Base-by-base conservation (phyloP, 208 protist species). In the Acanthamoeba sp. region DNA sequence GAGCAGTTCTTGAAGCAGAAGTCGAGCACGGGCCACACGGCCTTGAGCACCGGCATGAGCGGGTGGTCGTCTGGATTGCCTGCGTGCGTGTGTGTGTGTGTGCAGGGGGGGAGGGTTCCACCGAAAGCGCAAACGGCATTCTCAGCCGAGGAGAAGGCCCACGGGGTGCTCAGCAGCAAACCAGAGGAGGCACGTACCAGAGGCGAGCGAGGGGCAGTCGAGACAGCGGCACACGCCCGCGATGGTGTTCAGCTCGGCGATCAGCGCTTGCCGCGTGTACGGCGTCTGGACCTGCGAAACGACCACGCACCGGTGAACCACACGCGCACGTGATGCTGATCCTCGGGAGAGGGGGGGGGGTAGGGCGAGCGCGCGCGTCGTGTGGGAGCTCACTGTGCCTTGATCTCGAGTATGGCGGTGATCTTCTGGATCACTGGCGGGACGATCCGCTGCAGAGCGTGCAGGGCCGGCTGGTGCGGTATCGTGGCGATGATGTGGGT, bases 1-100 rank as follows among this genome's bases (percentile, higher is more conserved):
- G 71, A 45, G 29, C 62, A 71, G 71, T 82, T 40, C 36, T 82
- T 82, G 24, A 82, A 82, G 71, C 71, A 82, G 40, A 38, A 36
- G 71, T 82, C 71, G 24, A 82, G 2, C n/a, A 50, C 36, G 18
- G 71, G 71, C 71, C 71, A 82, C 34, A 82, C 71, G 27, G 71
- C 71, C 40, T 82, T 82, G 2, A 82, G 71, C 14, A 82, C 71
- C 34, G 71, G 36, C 71, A 82, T 50, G 24, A 82, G 40, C 34
- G 71, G 71, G 24, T 82, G 71, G 40, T 82, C 71, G 24, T 82
- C 71, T 12, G 71, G 36, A 0, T 82, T 45, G 71, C 71, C 71
- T 82, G 48, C 5, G 48, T 12, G 48, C 18, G 45, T 16, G 50
- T 20, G 16, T 55, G 50, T 55, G 50, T 22, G 45, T 50, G 45